Conservation (phyloP, 1,284 basidiomycete species). For the Apiotrichum gamsii region DNA sequence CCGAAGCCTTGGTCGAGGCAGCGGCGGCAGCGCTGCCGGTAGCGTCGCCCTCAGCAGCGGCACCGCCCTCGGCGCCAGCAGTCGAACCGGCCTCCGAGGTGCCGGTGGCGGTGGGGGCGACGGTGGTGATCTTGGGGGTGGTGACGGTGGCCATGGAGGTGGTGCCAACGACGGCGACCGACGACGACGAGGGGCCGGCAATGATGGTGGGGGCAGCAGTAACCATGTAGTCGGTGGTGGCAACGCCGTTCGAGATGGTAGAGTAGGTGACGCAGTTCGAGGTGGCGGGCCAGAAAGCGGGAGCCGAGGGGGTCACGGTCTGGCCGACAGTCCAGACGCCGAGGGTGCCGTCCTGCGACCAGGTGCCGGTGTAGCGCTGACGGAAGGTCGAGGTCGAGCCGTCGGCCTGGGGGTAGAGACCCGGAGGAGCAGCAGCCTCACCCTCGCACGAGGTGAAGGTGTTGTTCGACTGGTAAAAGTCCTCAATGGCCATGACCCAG, state of each 20-base stretch:
- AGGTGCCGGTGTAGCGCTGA: conserved; percentile 47
- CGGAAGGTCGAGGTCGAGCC: conserved; percentile 46
- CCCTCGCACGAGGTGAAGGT: conserved; percentile 48
- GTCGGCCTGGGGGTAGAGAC: conserved; percentile 40
- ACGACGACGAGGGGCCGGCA: conserved; percentile 17
- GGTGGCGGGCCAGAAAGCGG: conserved; percentile 38
- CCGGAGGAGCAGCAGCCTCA: conserved; percentile 44
- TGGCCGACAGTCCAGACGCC: conserved; percentile 34
- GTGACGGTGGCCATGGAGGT: conserved; percentile 21
- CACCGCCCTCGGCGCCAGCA: conserved; percentile 3
- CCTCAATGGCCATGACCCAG: conserved; percentile 47
- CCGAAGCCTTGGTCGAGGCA: conserved; percentile 5
- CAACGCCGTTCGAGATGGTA: conserved; percentile 42
- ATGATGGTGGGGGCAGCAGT: conserved; percentile 30
- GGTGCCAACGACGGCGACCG: conserved; percentile 18
- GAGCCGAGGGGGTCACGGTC: conserved; percentile 35
- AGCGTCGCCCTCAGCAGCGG: conserved; percentile 1
- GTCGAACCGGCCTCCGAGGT: not conserved
- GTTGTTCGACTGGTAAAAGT: conserved; percentile 39
- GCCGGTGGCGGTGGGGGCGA: conserved; percentile 1
- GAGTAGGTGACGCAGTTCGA: conserved; percentile 47
- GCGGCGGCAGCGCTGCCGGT: conserved; percentile 1
- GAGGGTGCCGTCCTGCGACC: conserved; percentile 15
- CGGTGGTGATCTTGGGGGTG: conserved; percentile 11
- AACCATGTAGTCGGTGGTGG: conserved; percentile 34